Evolutionary conservation across 352 stramenopile genomes (phyloP), one percentile per base, ranked within the genome.

Genomic region (Aphanomyces invadans): DNA sequence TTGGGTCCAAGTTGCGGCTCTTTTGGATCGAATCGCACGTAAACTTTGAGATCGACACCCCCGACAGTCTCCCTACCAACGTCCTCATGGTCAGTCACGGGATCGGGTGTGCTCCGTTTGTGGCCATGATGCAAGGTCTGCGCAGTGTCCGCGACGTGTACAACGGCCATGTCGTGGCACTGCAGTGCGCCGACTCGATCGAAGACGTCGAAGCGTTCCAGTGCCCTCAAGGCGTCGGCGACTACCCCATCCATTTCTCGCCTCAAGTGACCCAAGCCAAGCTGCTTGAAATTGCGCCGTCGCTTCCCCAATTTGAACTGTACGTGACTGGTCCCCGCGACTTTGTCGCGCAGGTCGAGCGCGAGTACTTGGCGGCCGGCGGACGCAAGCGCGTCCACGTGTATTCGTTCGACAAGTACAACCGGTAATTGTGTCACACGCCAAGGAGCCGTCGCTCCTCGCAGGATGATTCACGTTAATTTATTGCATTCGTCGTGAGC

Each of bases 71-170:
- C 19, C 53, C 53, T 9, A 4, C 17, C 29, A 44, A 46, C 15
- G 29, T 67, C 11, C 36, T 67, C 29, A 21, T 67, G 10, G 23
- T 67, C 10, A 67, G 60, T 23, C 45, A 67, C 15, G 49, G 49
- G 21, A 3, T 67, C 17, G 33, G 10, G n/a, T 39, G 19, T n/a
- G 60, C 45, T 15, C 60, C 60, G 1, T 57, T 67, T 10, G 52
- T 57, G 5, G 45, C 60, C 9, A 67, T 67, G 60, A 57, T 59
- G 31, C 23, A 67, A 44, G 60, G 60, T 1, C 46, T 67, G n/a
- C 38, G 25, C 21, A 29, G 36, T 0, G 32, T 67, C 32, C 12
- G 44, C 19, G 33, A 46, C 3, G 10, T 44, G 15, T 59, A 67
- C 60, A 21, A 67, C 19, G 60, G 60, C 32, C 0, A 67, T 23